Conservation (phyloP, 2,329 filamentous ascomycete genomes). For the Cercospora berteroae region DNA sequence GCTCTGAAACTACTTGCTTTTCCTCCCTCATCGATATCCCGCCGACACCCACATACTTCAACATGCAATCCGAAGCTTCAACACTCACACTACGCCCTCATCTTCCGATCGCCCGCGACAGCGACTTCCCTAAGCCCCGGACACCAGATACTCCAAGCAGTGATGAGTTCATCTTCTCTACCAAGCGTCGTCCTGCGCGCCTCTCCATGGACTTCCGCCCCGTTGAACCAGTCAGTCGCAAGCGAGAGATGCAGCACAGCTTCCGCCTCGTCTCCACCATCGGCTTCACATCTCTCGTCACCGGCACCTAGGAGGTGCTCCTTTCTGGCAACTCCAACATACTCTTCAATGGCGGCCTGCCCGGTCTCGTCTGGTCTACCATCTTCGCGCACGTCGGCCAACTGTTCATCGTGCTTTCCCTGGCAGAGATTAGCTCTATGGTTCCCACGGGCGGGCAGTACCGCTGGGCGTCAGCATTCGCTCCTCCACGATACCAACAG, state of each 20-base stretch:
- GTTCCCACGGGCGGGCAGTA: conserved; percentile 34
- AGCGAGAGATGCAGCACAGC: conserved; percentile 27
- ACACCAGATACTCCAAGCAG: not conserved
- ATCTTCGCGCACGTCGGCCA: conserved; percentile 32
- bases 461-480: conserved; percentile 44
- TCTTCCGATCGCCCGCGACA: not conserved
- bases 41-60: not conserved
- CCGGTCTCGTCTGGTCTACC: conserved; percentile 35
- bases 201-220: conserved; percentile 13
- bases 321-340: conserved; percentile 29
- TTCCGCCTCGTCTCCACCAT: conserved; percentile 29
- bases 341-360: conserved; percentile 31
- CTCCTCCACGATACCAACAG: conserved; percentile 43
- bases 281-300: conserved; percentile 51
- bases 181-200: not conserved
- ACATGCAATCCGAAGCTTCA: not conserved
- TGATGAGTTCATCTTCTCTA: not conserved
- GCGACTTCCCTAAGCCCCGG: not conserved
- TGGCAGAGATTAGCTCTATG: conserved; percentile 40
- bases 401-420: conserved; percentile 35
- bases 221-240: conserved; percentile 11
- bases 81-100: not conserved
- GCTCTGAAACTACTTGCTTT: not conserved
- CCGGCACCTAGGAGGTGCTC: conserved; percentile 53
- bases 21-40: not conserved